Evolutionary conservation across 345 rosid species (phyloP).

Genomic region (Gynandropsis gynandra): DNA sequence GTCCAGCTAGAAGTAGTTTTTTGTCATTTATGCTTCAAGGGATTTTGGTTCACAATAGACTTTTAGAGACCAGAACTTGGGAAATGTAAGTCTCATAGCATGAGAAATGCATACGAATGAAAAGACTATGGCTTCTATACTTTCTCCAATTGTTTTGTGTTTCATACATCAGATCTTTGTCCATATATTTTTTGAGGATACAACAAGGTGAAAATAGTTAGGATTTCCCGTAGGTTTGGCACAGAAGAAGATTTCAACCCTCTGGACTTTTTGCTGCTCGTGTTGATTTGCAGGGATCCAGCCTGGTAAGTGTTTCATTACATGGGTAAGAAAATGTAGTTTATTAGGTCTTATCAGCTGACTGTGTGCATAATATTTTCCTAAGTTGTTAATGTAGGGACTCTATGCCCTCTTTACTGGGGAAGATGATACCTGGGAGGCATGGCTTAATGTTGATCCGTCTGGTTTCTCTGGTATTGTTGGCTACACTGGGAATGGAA

Average conservation of each 20-base stretch:
- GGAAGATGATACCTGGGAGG: constrained; percentile 96
- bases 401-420: constrained; percentile 89
- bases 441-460: constrained; percentile 81
- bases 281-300: constrained; percentile 77
- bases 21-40: neutral
- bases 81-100: neutral
- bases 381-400: constrained; percentile 44
- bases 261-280: constrained; percentile 98
- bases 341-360: constrained; percentile 8
- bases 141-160: neutral
- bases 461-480: constrained; percentile 66
- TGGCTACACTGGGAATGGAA: constrained; percentile 58
- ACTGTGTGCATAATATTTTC: constrained; percentile 10
- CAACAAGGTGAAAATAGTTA: constrained; percentile 8
- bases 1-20: neutral
- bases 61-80: neutral
- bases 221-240: constrained; percentile 74
- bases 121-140: neutral
- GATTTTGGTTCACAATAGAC: neutral
- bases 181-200: neutral
- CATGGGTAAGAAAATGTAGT: constrained; percentile 8
- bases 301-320: constrained; percentile 44
- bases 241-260: constrained; percentile 79
- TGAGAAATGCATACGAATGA: neutral
- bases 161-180: constrained; percentile 1